These are phyloP conservation scores for Paraglomus occultum DNA, from an alignment of 192 early-diverging fungal species.

Conservation along the genomic window DNA sequence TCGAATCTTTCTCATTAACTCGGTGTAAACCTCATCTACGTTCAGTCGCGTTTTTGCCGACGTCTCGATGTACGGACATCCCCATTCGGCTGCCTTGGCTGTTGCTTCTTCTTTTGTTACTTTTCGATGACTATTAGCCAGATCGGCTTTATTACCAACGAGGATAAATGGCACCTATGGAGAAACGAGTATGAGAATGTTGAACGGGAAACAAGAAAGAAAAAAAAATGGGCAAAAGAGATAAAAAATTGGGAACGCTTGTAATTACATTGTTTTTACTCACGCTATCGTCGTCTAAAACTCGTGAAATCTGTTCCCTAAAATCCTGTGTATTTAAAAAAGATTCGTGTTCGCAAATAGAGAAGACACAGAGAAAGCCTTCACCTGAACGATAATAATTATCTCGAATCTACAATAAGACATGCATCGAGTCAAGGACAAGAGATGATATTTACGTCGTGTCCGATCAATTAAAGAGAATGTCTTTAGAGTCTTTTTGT, in stretches of 20 bases:
- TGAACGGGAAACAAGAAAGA: not conserved
- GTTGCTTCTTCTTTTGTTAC: conserved; percentile 58
- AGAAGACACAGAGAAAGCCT: conserved; percentile 85
- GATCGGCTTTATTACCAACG: conserved; percentile 78
- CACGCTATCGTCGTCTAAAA: conserved; percentile 73
- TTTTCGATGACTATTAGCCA: conserved; percentile 53
- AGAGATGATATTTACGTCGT: not conserved
- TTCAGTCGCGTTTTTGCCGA: conserved; percentile 76
- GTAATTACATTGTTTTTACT: conserved; percentile 32
- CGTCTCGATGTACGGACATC: conserved; percentile 70
- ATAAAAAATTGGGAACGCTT: conserved; percentile 7
- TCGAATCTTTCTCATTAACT: conserved; percentile 74
- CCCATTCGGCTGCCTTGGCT: conserved; percentile 62
- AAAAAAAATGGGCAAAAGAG: conserved; percentile 6
- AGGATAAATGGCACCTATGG: conserved; percentile 71
- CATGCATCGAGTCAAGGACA: not conserved
- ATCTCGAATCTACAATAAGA: conserved; percentile 61
- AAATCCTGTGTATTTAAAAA: conserved; percentile 84
- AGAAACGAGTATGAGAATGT: not conserved
- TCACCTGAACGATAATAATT: conserved; percentile 85
- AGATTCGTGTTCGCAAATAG: conserved; percentile 74
- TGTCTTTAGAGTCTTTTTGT: too few relatives aligned
- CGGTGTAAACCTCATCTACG: conserved; percentile 74
- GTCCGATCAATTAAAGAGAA: too few relatives aligned
- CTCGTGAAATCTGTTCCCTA: conserved; percentile 80